phyloP scores from a whole-genome alignment of 208 protist genomes.

The Trypanosoma conorhini region DNA sequence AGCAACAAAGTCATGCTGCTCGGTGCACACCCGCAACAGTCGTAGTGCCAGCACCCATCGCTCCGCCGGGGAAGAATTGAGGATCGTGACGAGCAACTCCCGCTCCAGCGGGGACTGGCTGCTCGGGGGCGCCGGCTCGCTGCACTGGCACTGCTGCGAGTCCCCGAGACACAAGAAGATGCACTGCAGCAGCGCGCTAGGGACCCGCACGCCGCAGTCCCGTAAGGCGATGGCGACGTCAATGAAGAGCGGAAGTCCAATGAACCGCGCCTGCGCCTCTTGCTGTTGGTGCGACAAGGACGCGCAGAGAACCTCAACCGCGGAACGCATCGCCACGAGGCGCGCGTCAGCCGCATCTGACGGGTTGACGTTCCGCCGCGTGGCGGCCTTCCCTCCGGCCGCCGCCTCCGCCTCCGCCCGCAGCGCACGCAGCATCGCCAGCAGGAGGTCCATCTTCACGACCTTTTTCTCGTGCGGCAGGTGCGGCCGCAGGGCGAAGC shows the following conservation, averaged over 20 bases:
- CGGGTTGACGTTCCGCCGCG: neutral
- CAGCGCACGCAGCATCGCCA: constrained; percentile 33
- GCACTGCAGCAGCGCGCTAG: constrained; percentile 73
- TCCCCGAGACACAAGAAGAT: constrained; percentile 64
- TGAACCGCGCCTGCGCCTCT: constrained; percentile 63
- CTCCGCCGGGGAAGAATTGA: constrained; percentile 19
- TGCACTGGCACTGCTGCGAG: constrained; percentile 8
- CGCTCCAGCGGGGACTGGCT: neutral
- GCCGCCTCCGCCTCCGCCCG: neutral
- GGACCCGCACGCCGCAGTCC: constrained; percentile 28
- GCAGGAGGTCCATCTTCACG: constrained; percentile 46
- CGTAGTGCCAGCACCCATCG: constrained; percentile 51
- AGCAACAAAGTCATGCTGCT: constrained; percentile 35
- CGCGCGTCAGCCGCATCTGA: constrained; percentile 18
- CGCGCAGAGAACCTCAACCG: constrained; percentile 56
- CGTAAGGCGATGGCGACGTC: constrained; percentile 31
- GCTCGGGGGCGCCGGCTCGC: neutral
- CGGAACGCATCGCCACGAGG: constrained; percentile 33
- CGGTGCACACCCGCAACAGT: constrained; percentile 35
- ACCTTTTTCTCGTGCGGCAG: constrained; percentile 29
- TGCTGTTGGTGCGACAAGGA: constrained; percentile 41
- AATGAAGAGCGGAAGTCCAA: constrained; percentile 48
- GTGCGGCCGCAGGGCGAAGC: constrained; percentile 37
- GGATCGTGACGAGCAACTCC: constrained; percentile 26
- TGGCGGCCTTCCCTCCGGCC: neutral